Conservation (phyloP, 495 filamentous ascomycete genomes). For the Oleoguttula mirabilis region DNA sequence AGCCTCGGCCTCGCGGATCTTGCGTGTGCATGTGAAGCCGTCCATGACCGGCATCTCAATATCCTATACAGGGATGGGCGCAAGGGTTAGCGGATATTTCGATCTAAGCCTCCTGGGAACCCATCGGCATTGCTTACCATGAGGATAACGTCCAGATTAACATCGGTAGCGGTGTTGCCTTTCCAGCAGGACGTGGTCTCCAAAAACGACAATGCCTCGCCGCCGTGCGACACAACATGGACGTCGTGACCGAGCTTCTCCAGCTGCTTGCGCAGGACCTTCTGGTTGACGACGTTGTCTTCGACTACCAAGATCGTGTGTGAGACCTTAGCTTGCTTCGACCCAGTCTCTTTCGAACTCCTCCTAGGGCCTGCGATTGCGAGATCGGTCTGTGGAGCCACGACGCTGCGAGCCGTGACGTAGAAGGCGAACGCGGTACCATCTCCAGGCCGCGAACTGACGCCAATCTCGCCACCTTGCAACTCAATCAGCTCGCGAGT, state of each 20-base stretch:
- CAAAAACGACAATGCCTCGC: slow-evolving; percentile 3
- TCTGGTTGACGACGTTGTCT: slow-evolving; percentile 17
- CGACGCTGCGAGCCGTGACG: background rate
- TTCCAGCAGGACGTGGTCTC: slow-evolving; percentile 1
- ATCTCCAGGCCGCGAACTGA: slow-evolving; percentile 6
- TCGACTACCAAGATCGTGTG: slow-evolving; percentile 11
- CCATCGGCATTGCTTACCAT: too few relatives aligned
- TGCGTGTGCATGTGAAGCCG: slow-evolving; percentile 8
- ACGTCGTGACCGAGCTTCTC: background rate
- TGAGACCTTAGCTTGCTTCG: background rate
- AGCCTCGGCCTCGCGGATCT: slow-evolving; percentile 5
- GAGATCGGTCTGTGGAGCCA: background rate
- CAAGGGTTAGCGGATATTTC: too few relatives aligned
- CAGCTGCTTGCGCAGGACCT: slow-evolving; percentile 10
- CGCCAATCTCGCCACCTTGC: slow-evolving; percentile 16
- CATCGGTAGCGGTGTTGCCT: background rate
- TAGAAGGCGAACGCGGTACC: slow-evolving; percentile 17
- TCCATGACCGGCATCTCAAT: slow-evolving; percentile 18
- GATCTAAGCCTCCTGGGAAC: too few relatives aligned
- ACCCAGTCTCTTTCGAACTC: background rate
- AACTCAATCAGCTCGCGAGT: slow-evolving; percentile 11
- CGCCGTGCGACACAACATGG: slow-evolving; percentile 10
- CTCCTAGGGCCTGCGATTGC: background rate
- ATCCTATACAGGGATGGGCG: too few relatives aligned
- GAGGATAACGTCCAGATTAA: slow-evolving; percentile 1